phyloP scores from a whole-genome alignment of 164 flowering plant species.

The Berberis vulgaris region DNA sequence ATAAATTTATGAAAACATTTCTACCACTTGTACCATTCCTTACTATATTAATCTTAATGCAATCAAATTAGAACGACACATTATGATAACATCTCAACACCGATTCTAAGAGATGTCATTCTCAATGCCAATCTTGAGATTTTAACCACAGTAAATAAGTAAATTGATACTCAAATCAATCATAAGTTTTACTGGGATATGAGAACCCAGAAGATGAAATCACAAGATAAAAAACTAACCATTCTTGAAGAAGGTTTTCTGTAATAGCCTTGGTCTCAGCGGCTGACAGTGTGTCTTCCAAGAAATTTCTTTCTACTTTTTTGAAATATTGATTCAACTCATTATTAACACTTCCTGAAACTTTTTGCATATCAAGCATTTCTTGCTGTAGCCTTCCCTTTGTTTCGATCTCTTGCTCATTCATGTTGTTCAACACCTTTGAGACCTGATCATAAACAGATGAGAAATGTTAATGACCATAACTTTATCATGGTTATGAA shows the following conservation, averaged over 20 bases:
- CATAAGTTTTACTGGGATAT: too few relatives aligned
- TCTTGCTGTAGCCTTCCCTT: slow-evolving; percentile 34
- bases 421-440: slow-evolving; percentile 40
- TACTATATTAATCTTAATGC: too few relatives aligned
- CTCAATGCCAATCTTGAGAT: too few relatives aligned
- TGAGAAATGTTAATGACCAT: background rate
- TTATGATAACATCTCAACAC: too few relatives aligned
- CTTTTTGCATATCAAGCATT: slow-evolving; percentile 40
- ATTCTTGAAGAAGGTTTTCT: slow-evolving; percentile 38
- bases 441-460: slow-evolving; percentile 38
- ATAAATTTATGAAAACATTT: too few relatives aligned
- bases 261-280: slow-evolving; percentile 33
- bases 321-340: slow-evolving; percentile 35
- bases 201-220: background rate
- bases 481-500: background rate
- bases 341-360: slow-evolving; percentile 30
- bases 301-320: slow-evolving; percentile 34
- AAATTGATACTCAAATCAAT: too few relatives aligned
- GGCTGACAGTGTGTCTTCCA: slow-evolving; percentile 44
- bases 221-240: slow-evolving; percentile 27
- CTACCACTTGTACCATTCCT: too few relatives aligned
- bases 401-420: slow-evolving; percentile 28
- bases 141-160: too few relatives aligned
- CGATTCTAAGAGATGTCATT: too few relatives aligned
- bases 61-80: too few relatives aligned